Percentiles rank a stretch among this genome's conserved stretches.
These are phyloP conservation scores for Penicillium palitans DNA, from an alignment of 2,329 filamentous ascomycete genomes.

Conservation along the genomic window DNA sequence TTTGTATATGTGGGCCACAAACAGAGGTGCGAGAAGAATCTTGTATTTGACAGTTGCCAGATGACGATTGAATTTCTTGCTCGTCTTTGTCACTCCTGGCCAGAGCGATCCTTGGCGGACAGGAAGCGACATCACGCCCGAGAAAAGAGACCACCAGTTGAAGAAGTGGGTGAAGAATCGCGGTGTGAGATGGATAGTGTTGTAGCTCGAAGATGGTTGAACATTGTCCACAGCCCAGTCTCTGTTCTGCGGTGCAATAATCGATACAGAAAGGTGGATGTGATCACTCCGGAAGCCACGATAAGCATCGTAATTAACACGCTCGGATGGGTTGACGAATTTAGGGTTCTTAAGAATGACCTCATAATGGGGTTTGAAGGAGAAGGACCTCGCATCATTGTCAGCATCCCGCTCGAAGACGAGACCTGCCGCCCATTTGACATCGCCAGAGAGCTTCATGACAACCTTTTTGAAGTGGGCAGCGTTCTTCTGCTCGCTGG, in stretches of 20 bases:
- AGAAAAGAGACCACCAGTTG: slow-evolving; percentile 96
- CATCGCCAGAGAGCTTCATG: slow-evolving; percentile 97
- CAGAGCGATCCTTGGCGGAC: slow-evolving; percentile 89
- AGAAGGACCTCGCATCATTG: slow-evolving; percentile 72
- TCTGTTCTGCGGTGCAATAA: slow-evolving; percentile 80
- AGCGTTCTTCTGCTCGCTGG: slow-evolving; percentile 66
- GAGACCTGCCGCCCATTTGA: slow-evolving; percentile 86
- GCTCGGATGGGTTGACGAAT: slow-evolving; percentile 61
- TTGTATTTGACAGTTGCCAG: slow-evolving; percentile 99
- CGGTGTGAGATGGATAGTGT: slow-evolving; percentile 90
- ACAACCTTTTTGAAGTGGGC: slow-evolving; percentile 97
- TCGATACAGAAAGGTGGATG: slow-evolving; percentile 90
- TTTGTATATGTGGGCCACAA: slow-evolving; percentile 96
- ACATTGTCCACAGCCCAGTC: slow-evolving; percentile 79
- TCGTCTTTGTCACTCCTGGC: slow-evolving; percentile 91
- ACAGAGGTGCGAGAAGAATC: slow-evolving; percentile 84
- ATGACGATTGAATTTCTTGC: slow-evolving; percentile 97
- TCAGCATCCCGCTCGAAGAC: slow-evolving; percentile 86
- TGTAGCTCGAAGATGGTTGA: slow-evolving; percentile 85
- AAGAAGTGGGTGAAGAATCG: slow-evolving; percentile 99
- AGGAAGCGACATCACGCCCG: slow-evolving; percentile 88
- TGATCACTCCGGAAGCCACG: slow-evolving; percentile 94
- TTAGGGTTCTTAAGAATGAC: slow-evolving; percentile 81
- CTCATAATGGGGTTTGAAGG: slow-evolving; percentile 90
- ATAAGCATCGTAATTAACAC: slow-evolving; percentile 81